A percentile compares a stretch with the other conserved stretches of the same genome.
Evolutionary conservation across 441 rosid species (phyloP).

Genomic region (Sinapis alba): DNA sequence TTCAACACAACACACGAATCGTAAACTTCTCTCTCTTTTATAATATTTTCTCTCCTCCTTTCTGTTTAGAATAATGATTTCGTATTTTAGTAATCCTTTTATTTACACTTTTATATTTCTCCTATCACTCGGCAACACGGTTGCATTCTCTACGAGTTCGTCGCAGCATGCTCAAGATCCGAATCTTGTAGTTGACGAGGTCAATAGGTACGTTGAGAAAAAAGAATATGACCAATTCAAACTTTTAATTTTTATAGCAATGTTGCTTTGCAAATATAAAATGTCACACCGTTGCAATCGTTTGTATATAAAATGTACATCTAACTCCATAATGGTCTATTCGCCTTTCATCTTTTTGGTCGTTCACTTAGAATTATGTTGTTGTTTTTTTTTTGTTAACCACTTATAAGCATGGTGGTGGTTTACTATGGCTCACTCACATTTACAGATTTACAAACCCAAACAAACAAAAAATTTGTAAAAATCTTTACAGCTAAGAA

Average conservation of each 20-base stretch:
- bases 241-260: background rate
- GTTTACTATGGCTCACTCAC: slow-evolving; percentile 10
- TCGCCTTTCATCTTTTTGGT: background rate
- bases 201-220: slow-evolving; percentile 39
- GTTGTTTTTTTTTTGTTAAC: background rate
- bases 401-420: background rate
- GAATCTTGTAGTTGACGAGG: slow-evolving; percentile 46
- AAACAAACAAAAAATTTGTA: background rate
- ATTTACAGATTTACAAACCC: slow-evolving; percentile 8
- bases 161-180: slow-evolving; percentile 44
- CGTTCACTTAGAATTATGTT: too few relatives aligned
- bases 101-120: slow-evolving; percentile 6
- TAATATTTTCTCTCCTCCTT: slow-evolving; percentile 24
- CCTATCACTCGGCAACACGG: slow-evolving; percentile 3
- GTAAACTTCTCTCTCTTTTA: slow-evolving; percentile 10
- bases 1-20: slow-evolving; percentile 23
- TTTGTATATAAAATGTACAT: background rate
- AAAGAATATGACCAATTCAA: background rate
- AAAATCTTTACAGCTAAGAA: background rate
- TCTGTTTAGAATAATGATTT: slow-evolving; percentile 33
- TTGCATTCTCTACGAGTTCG: slow-evolving; percentile 24
- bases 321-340: background rate
- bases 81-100: slow-evolving; percentile 4
- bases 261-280: background rate
- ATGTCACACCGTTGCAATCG: background rate